Evolutionary conservation across 2,329 filamentous ascomycete genomes (phyloP).

Genomic region (Colletotrichum sp.): DNA sequence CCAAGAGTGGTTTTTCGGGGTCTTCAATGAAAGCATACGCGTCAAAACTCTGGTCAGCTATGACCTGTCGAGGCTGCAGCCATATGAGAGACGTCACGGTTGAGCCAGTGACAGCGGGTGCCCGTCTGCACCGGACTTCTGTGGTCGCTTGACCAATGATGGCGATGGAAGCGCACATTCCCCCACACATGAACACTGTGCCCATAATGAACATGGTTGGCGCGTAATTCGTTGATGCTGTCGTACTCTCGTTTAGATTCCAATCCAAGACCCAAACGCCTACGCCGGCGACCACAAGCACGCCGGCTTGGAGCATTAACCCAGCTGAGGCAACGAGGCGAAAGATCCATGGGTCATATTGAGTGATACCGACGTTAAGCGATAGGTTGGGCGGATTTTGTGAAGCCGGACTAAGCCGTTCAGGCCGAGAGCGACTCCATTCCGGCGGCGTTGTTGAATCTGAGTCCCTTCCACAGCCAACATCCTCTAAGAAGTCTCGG

Average conservation of each 20-base stretch:
- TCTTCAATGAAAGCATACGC: not conserved
- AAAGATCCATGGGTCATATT: rapidly evolving
- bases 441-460: no score
- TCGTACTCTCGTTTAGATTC: rapidly evolving
- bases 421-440: no score
- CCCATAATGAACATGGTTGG: not conserved
- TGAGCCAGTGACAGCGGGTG: no score
- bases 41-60: not conserved
- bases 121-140: not conserved
- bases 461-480: no score
- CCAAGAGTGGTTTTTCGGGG: rapidly evolving
- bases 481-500: not conserved
- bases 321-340: rapidly evolving
- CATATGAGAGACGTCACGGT: not conserved
- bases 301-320: not conserved
- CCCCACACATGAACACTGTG: rapidly evolving
- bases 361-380: not conserved
- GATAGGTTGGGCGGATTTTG: not conserved
- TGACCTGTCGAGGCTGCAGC: not conserved
- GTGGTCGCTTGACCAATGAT: not conserved
- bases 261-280: not conserved
- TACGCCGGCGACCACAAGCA: not conserved
- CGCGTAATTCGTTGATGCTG: not conserved
- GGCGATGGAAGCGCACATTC: rapidly evolving
- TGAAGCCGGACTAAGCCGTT: no score